Percentiles rank a stretch among this genome's conserved stretches.
Conservation (phyloP, 2,329 filamentous ascomycete species). For the Fusarium sambucinum region DNA sequence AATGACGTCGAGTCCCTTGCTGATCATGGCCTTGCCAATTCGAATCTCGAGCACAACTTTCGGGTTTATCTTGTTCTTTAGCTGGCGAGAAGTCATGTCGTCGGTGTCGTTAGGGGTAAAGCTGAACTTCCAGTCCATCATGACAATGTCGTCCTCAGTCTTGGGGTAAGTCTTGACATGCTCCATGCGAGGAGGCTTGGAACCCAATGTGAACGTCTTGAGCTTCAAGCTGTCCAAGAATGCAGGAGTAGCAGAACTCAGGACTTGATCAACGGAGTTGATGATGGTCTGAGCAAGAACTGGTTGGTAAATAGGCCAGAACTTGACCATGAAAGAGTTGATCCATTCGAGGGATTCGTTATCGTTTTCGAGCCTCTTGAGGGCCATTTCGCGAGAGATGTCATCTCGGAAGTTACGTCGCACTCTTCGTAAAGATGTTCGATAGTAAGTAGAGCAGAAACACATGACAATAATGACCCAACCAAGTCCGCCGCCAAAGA, state of each 20-base stretch:
- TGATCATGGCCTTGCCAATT: constrained; percentile 95
- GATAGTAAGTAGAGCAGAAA: constrained; percentile 92
- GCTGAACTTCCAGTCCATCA: constrained; percentile 99
- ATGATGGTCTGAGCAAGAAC: constrained; percentile 93
- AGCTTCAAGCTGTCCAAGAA: constrained; percentile 95
- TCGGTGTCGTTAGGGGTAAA: constrained; percentile 95
- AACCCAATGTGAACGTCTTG: constrained; percentile 92
- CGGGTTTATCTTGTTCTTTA: constrained; percentile 96
- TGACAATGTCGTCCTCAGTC: constrained; percentile 91
- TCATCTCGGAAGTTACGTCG: constrained; percentile 97
- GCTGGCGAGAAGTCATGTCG: constrained; percentile 89
- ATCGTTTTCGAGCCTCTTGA: constrained; percentile 89
- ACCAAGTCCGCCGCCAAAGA: constrained; percentile 88
- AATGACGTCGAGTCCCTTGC: constrained; percentile 96
- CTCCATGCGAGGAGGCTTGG: constrained; percentile 94
- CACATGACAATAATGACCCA: constrained; percentile 97
- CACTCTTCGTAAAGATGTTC: constrained; percentile 92
- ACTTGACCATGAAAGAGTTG: constrained; percentile 97
- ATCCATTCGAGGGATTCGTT: constrained; percentile 97
- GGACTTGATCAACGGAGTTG: constrained; percentile 93
- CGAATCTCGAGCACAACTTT: constrained; percentile 96
- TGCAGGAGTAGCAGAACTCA: constrained; percentile 89
- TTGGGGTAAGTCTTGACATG: constrained; percentile 99
- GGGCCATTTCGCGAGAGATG: constrained; percentile 86
- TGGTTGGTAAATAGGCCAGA: constrained; percentile 98